Evolutionary conservation across 1,139 yeast genomes (phyloP), one percentile per base, ranked within the genome.

Genomic region (Pichia sp.): DNA sequence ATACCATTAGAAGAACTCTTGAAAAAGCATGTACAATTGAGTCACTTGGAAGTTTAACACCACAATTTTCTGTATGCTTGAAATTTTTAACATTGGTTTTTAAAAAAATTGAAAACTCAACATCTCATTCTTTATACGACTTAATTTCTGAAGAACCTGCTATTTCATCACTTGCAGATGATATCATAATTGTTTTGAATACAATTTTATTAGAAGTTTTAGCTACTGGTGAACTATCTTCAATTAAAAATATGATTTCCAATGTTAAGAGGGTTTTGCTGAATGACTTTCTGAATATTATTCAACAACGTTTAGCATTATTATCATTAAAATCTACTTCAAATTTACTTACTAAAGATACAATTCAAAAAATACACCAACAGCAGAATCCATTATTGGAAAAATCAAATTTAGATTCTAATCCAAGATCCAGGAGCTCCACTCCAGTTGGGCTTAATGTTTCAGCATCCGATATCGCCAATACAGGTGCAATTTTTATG

Each of bases 111-210:
- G 48, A 49, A 2, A 37, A 41, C 12, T 47, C 62, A 4, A 46
- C 51, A 16, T 54, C 55, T 27, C 51, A 51, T 25, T 45, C 56
- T 1, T 39, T 57, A 20, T 41, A 46, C 12, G 48, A 56, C 4
- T 37, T 60, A 5, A 51, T 64, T 4, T 76, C 74, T 10, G 86
- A 74, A 51, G 74, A 70, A 40, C 78, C 85, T 4, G 83, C 94
- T 4, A 78, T 85, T 5, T 78, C 95, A 0, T 87, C 97, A 0
- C 82, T 87, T 10, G 79, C 90, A 35, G 98, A 92, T 59, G 98
- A 92, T 60, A 68, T 87, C 38, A 76, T 89, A 31, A 69, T 87
- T 55, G 78, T 89, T 22, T 65, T 89, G 39, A 84, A 86, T 53
- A 76, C 78, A n/a, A 70, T 84, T 7, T 61, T 85, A 30, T 64